Evolutionary conservation across 2,329 filamentous ascomycete genomes (phyloP).

Genomic region (Davidsoniella neocaledoniae): DNA sequence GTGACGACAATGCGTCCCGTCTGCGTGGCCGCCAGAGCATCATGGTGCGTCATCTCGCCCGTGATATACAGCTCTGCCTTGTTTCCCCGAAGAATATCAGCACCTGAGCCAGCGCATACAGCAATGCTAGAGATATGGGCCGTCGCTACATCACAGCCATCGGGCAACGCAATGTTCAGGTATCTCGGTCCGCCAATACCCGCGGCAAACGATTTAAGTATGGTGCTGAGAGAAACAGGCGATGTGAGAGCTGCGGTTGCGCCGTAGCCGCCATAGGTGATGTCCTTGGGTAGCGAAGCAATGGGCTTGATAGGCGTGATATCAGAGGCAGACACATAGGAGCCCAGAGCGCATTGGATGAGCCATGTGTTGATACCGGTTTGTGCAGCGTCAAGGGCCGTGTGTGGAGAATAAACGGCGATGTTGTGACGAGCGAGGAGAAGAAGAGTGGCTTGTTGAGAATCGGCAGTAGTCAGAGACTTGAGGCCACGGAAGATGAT

Average conservation of each 20-base stretch:
- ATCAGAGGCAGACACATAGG: conserved; percentile 14
- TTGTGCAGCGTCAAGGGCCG: conserved; percentile 74
- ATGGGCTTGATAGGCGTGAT: conserved; percentile 28
- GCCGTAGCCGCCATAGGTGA: conserved; percentile 36
- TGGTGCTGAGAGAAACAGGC: conserved; percentile 24
- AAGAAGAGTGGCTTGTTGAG: conserved; percentile 74
- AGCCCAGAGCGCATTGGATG: conserved; percentile 60
- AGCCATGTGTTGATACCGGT: conserved; percentile 89
- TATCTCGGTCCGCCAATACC: conserved; percentile 48
- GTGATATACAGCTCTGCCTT: conserved; percentile 73
- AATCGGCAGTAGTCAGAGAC: conserved; percentile 64
- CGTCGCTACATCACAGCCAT: conserved; percentile 25
- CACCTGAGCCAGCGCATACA: conserved; percentile 81
- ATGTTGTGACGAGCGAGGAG: conserved; percentile 71
- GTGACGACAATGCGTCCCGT: conserved; percentile 67
- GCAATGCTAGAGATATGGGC: conserved; percentile 50
- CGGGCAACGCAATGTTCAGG: conserved; percentile 33
- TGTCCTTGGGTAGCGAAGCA: conserved; percentile 24
- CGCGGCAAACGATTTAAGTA: conserved; percentile 40
- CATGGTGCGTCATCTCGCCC: conserved; percentile 86
- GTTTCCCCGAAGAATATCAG: conserved; percentile 52
- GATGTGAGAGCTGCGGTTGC: conserved; percentile 27
- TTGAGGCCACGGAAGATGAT: conserved; percentile 94
- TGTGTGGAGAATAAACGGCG: conserved; percentile 92
- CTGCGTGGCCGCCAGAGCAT: conserved; percentile 73